A percentile compares a stretch with the other conserved stretches of the same genome.
Conservation (phyloP, 2,329 filamentous ascomycete species). For the Sporothrix variecibatus region DNA sequence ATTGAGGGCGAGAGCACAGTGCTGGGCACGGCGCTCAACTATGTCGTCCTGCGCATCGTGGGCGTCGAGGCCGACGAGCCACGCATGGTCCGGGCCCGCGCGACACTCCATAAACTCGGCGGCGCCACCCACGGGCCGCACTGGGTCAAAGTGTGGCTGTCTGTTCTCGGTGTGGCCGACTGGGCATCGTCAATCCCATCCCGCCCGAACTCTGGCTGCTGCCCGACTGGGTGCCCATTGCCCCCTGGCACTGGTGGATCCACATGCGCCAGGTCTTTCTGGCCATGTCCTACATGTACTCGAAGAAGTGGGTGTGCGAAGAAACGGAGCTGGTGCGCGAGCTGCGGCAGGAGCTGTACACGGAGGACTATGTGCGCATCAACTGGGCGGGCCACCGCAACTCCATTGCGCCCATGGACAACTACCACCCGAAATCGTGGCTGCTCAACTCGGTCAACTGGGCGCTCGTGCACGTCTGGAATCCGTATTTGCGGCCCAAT, state of each 20-base stretch:
- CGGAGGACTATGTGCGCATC: slow-evolving; percentile 74
- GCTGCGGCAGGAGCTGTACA: slow-evolving; percentile 79
- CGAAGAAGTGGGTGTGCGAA: slow-evolving; percentile 76
- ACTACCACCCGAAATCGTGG: slow-evolving; percentile 92
- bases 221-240: slow-evolving; percentile 85
- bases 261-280: slow-evolving; percentile 97
- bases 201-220: slow-evolving; percentile 93
- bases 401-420: slow-evolving; percentile 75
- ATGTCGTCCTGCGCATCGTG: slow-evolving; percentile 75
- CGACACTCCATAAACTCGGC: slow-evolving; percentile 78
- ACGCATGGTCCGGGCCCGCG: slow-evolving; percentile 81
- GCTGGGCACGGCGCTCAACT: slow-evolving; percentile 89
- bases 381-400: slow-evolving; percentile 79
- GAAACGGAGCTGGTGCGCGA: slow-evolving; percentile 71
- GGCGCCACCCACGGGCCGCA: slow-evolving; percentile 83
- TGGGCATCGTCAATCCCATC: slow-evolving; percentile 94
- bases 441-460: slow-evolving; percentile 78
- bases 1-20: slow-evolving; percentile 91
- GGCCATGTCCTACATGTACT: slow-evolving; percentile 89
- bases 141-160: slow-evolving; percentile 97
- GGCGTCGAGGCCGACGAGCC: slow-evolving; percentile 83
- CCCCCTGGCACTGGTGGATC: slow-evolving; percentile 96
- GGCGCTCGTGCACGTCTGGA: slow-evolving; percentile 76
- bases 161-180: slow-evolving; percentile 74
- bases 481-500: slow-evolving; percentile 70